phyloP scores from a whole-genome alignment of 345 rosid species.

The Raphanus sativus region DNA sequence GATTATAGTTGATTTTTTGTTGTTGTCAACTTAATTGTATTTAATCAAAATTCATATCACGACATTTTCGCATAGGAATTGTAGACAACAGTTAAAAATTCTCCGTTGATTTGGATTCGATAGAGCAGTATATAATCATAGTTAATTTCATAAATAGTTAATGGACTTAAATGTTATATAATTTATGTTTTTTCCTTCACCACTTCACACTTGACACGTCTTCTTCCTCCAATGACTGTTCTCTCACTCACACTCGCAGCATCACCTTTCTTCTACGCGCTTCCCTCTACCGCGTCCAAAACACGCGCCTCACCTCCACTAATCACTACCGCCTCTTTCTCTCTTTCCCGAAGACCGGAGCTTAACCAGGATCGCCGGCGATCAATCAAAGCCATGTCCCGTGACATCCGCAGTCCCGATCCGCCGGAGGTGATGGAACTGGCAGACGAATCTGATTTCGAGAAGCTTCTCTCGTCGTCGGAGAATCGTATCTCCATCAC shows the following conservation, averaged over 20 bases:
- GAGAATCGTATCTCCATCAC: slow-evolving; percentile 74
- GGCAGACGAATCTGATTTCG: slow-evolving; percentile 60
- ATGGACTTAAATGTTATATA: no score
- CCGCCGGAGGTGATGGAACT: slow-evolving; percentile 43
- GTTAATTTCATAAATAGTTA: no score
- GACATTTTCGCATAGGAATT: no score
- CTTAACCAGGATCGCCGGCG: slow-evolving; percentile 26
- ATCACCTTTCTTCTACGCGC: slow-evolving; percentile 9
- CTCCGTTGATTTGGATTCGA: no score
- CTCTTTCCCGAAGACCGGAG: background rate
- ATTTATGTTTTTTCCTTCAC: background rate
- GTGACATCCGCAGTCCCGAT: slow-evolving; percentile 26
- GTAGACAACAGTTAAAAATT: no score
- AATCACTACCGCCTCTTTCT: background rate
- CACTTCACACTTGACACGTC: background rate
- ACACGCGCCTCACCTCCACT: slow-evolving; percentile 25
- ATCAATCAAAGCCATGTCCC: slow-evolving; percentile 24
- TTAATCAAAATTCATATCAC: no score
- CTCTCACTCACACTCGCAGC: slow-evolving; percentile 25
- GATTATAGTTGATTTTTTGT: no score
- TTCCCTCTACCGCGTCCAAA: background rate
- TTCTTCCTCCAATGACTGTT: slow-evolving; percentile 14
- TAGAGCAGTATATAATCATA: no score
- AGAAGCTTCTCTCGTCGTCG: slow-evolving; percentile 50
- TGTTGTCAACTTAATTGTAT: no score